Conservation (phyloP, 2,329 filamentous ascomycete genomes). For the Harringtonia aguacate region DNA sequence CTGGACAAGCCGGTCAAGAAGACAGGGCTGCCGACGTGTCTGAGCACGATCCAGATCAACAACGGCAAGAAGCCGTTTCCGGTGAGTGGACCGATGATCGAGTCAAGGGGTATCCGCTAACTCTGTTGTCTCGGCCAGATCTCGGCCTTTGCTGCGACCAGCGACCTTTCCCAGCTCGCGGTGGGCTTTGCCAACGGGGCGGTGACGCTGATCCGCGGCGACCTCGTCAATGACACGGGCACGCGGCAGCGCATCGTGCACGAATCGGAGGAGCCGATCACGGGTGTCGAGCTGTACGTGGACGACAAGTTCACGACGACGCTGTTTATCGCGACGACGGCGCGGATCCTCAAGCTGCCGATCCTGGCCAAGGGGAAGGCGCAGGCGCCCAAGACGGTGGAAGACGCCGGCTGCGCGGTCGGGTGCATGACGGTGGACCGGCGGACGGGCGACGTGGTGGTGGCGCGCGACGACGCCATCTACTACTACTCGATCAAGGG, state of each 20-base stretch:
- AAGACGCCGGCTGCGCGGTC: slow-evolving; percentile 83
- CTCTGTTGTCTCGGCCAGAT: slow-evolving; percentile 46
- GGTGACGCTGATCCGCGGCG: slow-evolving; percentile 85
- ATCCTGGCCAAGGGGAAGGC: slow-evolving; percentile 85
- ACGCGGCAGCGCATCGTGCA: slow-evolving; percentile 91
- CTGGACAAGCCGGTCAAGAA: slow-evolving; percentile 91
- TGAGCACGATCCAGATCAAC: slow-evolving; percentile 75
- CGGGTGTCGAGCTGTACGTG: slow-evolving; percentile 68
- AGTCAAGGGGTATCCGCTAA: too few species aligned
- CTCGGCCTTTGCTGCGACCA: slow-evolving; percentile 77
- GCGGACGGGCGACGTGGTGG: slow-evolving; percentile 70
- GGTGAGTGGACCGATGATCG: slow-evolving; percentile 37
- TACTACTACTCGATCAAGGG: slow-evolving; percentile 87
- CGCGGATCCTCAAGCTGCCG: slow-evolving; percentile 72
- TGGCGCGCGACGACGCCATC: slow-evolving; percentile 90
- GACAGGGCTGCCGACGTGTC: slow-evolving; percentile 76
- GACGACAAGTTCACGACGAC: slow-evolving; percentile 59
- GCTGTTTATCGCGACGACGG: slow-evolving; percentile 86
- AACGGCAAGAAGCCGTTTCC: slow-evolving; percentile 91
- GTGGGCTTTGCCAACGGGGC: slow-evolving; percentile 94
- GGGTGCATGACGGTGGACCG: slow-evolving; percentile 89
- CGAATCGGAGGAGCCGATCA: slow-evolving; percentile 93
- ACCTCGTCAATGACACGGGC: slow-evolving; percentile 89
- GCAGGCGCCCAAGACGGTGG: slow-evolving; percentile 75
- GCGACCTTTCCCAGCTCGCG: slow-evolving; percentile 84